phyloP scores from a whole-genome alignment of 352 stramenopile genomes.

The Globisporangium paroecandrum region DNA sequence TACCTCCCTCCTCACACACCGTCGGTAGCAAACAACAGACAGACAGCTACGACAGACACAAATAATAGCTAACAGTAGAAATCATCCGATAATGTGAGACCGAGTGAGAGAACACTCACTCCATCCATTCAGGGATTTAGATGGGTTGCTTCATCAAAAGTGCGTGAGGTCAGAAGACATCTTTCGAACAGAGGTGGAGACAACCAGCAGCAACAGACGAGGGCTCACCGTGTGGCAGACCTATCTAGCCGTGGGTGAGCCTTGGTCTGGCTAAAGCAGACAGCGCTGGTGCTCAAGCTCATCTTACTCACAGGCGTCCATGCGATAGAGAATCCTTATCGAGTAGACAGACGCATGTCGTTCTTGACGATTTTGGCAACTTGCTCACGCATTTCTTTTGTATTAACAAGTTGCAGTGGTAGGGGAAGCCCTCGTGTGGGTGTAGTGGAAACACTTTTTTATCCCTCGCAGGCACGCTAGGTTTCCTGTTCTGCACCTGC shows the following conservation, averaged over 20 bases:
- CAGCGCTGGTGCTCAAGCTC: no score
- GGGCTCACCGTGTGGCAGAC: background rate
- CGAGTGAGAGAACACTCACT: background rate
- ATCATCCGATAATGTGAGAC: background rate
- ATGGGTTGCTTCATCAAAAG: background rate
- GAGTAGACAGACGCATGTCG: no score
- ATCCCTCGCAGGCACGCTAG: background rate
- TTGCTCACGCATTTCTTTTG: no score
- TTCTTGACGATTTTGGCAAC: no score
- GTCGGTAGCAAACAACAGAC: background rate
- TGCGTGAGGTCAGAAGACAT: background rate
- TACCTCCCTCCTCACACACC: background rate
- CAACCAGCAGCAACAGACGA: background rate
- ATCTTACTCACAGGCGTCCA: no score
- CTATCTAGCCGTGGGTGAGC: background rate
- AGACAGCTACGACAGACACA: background rate
- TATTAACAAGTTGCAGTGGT: background rate
- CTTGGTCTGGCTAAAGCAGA: background rate
- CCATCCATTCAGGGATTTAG: background rate
- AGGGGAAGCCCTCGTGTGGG: no score
- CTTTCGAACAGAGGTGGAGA: background rate
- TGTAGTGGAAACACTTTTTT: background rate
- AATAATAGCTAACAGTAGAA: conserved; percentile 8
- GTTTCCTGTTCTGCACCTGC: background rate
- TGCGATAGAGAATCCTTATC: no score